Conservation (phyloP, 139 green algal species). For the Asterochloris sp. region DNA sequence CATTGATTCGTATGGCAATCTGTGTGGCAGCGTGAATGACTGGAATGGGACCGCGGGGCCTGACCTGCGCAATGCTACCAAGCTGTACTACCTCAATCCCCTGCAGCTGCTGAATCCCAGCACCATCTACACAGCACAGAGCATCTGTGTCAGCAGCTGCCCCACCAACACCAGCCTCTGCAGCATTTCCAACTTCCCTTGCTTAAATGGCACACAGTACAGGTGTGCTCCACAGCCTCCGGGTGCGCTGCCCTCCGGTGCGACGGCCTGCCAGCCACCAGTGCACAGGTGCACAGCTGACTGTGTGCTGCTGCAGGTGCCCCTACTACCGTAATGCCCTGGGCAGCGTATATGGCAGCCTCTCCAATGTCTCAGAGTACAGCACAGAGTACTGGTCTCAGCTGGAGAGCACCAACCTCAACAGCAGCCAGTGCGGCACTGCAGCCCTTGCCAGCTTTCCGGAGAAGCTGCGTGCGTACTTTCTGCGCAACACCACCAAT, state of each 20-base stretch:
- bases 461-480: slow-evolving; percentile 8
- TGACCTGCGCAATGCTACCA: slow-evolving; percentile 49
- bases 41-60: slow-evolving; percentile 31
- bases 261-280: background rate
- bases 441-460: background rate
- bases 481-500: slow-evolving; percentile 13
- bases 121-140: slow-evolving; percentile 50
- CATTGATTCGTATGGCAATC: slow-evolving; percentile 64
- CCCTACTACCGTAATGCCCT: slow-evolving; percentile 59
- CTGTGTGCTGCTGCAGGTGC: slow-evolving; percentile 37
- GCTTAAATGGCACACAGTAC: slow-evolving; percentile 32
- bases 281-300: background rate
- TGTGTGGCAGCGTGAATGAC: slow-evolving; percentile 53
- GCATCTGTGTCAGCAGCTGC: slow-evolving; percentile 54
- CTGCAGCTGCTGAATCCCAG: slow-evolving; percentile 49
- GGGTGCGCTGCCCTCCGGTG: background rate
- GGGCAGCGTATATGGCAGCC: slow-evolving; percentile 38
- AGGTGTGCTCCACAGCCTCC: slow-evolving; percentile 10
- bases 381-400: slow-evolving; percentile 38
- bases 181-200: slow-evolving; percentile 32
- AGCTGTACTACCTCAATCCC: slow-evolving; percentile 71
- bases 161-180: slow-evolving; percentile 32
- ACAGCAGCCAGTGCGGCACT: background rate
- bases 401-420: slow-evolving; percentile 20
- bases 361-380: slow-evolving; percentile 16